These are phyloP conservation scores for Kodamaea fungicola DNA, from an alignment of 1,139 yeast genomes.

Conservation along the genomic window DNA sequence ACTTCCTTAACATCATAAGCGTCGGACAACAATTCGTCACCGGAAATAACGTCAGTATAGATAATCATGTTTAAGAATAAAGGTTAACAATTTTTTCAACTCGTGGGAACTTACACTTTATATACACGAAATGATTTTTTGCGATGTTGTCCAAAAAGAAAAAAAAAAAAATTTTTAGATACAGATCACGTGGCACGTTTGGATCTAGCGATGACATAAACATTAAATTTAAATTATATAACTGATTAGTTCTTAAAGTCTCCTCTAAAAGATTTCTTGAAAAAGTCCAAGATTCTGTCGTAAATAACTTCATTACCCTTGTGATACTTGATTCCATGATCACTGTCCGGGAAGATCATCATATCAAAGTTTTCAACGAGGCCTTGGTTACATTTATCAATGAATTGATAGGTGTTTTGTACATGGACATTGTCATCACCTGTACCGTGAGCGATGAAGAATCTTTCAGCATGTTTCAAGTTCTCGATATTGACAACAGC, in stretches of 20 bases:
- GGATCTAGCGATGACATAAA: not conserved
- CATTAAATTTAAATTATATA: not conserved
- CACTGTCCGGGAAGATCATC: constrained; percentile 76
- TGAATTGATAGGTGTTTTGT: constrained; percentile 62
- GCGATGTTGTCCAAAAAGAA: constrained; percentile 5
- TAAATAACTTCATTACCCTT: constrained; percentile 66
- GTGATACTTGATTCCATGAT: constrained; percentile 67
- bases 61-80: constrained; percentile 34
- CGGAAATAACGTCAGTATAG: constrained; percentile 74
- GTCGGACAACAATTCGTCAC: constrained; percentile 96
- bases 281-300: constrained; percentile 62
- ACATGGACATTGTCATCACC: constrained; percentile 84
- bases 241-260: constrained; percentile 21
- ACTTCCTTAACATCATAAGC: constrained; percentile 89
- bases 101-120: constrained; percentile 5
- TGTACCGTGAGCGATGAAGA: constrained; percentile 72
- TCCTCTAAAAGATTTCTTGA: constrained; percentile 51
- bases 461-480: constrained; percentile 52
- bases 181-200: not conserved
- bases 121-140: constrained; percentile 4
- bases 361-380: constrained; percentile 68
- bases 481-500: constrained; percentile 49
- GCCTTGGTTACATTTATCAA: constrained; percentile 58
- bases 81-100: constrained; percentile 4
- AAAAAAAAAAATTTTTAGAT: constrained; percentile 1